phyloP scores from a whole-genome alignment of 306 rosid species.

The Albizia julibrissin region DNA sequence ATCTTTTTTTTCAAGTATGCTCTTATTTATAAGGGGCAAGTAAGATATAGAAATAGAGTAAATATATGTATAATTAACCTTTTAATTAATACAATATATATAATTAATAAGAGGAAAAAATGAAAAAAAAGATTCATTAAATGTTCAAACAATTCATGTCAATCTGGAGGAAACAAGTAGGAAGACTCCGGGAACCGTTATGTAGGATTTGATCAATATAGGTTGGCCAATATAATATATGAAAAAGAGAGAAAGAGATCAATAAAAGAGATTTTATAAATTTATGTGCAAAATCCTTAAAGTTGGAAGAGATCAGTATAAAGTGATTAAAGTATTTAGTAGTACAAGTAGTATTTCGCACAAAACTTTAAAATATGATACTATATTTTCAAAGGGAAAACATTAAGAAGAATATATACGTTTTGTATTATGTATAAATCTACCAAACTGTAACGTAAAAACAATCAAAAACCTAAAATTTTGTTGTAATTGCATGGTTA shows the following conservation, averaged over 20 bases:
- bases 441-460: not conserved
- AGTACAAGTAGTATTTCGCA: not conserved
- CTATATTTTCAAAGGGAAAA: not conserved
- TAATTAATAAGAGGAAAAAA: too few relatives aligned
- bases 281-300: constrained; percentile 1
- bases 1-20: too few relatives aligned
- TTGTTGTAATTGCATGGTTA: not conserved
- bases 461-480: not conserved
- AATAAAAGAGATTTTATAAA: not conserved
- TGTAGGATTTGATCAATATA: not conserved
- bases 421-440: not conserved
- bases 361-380: constrained; percentile 2
- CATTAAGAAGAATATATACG: not conserved
- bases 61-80: too few relatives aligned
- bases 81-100: too few relatives aligned
- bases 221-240: not conserved
- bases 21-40: too few relatives aligned
- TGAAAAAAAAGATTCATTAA: too few relatives aligned
- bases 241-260: not conserved
- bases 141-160: too few relatives aligned
- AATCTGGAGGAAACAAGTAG: too few relatives aligned
- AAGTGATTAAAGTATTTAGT: not conserved
- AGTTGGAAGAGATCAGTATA: not conserved
- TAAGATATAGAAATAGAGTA: too few relatives aligned
- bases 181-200: too few relatives aligned